These are phyloP conservation scores for Rhytidiadelphus loreus DNA, from an alignment of 225 moss, liverwort and hornwort genomes.

Conservation along the genomic window DNA sequence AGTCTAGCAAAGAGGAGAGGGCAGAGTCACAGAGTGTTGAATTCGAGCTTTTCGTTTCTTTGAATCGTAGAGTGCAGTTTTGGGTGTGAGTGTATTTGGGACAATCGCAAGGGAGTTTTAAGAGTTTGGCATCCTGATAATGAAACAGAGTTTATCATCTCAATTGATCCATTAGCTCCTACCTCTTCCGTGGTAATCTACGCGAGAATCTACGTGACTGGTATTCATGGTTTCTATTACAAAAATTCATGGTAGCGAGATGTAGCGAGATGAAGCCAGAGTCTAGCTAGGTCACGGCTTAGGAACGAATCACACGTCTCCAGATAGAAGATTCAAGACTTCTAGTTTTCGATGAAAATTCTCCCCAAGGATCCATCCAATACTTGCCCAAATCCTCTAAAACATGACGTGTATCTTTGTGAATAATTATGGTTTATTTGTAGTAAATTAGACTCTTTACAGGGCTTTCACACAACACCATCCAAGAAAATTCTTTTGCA, in stretches of 20 bases:
- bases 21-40: background rate
- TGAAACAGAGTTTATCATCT: background rate
- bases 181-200: background rate
- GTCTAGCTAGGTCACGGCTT: background rate
- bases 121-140: background rate
- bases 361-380: background rate
- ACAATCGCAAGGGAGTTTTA: background rate
- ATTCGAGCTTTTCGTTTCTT: background rate
- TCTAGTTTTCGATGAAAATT: background rate
- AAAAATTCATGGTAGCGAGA: background rate
- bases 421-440: background rate
- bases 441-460: background rate
- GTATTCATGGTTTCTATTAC: background rate
- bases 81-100: background rate
- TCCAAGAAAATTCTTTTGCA: background rate
- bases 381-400: background rate
- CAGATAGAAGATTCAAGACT: background rate
- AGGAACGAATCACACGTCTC: background rate
- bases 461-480: too few relatives aligned
- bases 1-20: background rate
- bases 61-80: background rate
- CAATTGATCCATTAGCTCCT: background rate
- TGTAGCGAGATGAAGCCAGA: background rate
- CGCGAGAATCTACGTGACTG: background rate
- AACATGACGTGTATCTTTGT: background rate